Conservation (phyloP, 441 rosid species). For the Euphorbia neoarborescens region DNA sequence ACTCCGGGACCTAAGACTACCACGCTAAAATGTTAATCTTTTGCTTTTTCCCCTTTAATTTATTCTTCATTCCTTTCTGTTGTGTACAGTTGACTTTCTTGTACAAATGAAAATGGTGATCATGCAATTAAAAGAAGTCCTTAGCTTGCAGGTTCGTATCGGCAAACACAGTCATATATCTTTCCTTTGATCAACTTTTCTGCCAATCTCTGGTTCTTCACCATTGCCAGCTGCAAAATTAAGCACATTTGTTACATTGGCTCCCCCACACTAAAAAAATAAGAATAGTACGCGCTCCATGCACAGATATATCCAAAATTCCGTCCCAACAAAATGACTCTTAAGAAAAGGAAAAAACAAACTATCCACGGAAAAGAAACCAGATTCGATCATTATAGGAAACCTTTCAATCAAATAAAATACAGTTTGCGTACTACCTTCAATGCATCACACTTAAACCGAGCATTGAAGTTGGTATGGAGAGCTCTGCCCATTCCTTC, state of each 20-base stretch:
- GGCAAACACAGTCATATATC: constrained; percentile 88
- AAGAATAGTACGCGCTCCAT: neutral
- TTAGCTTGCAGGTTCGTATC: constrained; percentile 59
- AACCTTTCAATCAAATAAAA: neutral
- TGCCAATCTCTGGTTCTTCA: constrained; percentile 94
- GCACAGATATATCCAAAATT: neutral
- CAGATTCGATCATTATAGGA: neutral
- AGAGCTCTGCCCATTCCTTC: constrained; percentile 99
- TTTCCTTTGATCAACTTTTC: constrained; percentile 77
- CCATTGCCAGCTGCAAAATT: constrained; percentile 87
- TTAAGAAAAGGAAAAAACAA: neutral
- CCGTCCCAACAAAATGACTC: neutral
- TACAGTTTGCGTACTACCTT: constrained; percentile 40
- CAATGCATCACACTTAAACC: constrained; percentile 74
- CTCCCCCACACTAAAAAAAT: neutral
- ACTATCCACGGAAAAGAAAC: neutral
- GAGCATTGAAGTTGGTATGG: constrained; percentile 82
- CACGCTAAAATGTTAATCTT: neutral
- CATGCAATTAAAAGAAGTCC: neutral
- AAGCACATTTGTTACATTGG: neutral
- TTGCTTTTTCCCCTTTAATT: neutral
- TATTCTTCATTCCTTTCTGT: neutral
- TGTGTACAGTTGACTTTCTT: neutral
- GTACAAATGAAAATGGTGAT: neutral
- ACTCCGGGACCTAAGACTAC: neutral